phyloP scores from a whole-genome alignment of 1,139 yeast species.

The Hyphopichia khmerensis region DNA sequence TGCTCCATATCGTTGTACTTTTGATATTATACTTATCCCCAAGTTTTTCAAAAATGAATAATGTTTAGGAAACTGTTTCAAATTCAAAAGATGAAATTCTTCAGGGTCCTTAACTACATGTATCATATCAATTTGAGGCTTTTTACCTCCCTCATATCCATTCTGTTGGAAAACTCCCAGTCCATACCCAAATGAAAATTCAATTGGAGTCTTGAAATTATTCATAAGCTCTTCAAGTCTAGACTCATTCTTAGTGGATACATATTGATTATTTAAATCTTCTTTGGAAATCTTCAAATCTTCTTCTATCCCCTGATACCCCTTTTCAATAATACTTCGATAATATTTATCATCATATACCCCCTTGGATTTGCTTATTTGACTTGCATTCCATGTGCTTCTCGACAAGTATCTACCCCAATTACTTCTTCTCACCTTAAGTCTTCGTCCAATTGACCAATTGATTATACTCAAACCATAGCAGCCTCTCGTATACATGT shows the following conservation, averaged over 20 bases:
- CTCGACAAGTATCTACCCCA: not conserved
- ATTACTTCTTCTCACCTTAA: no score
- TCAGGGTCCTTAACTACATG: constrained; percentile 74
- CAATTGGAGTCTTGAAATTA: constrained; percentile 66
- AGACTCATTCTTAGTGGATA: constrained; percentile 44
- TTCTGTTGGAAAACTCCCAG: constrained; percentile 86
- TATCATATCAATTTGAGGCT: constrained; percentile 84
- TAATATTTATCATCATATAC: not conserved
- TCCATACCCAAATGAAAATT: constrained; percentile 89
- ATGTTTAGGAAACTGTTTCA: constrained; percentile 65
- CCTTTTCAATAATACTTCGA: not conserved
- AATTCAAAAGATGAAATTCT: constrained; percentile 74
- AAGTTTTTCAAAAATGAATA: constrained; percentile 66
- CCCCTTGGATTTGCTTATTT: not conserved
- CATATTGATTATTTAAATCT: constrained; percentile 46
- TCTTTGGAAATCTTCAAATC: not conserved
- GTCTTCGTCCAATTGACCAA: no score
- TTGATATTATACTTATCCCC: constrained; percentile 60
- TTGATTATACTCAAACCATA: no score
- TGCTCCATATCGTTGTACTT: constrained; percentile 73
- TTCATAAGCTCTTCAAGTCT: constrained; percentile 51
- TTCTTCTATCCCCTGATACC: not conserved
- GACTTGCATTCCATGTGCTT: no score
- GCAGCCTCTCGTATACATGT: no score
- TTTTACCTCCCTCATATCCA: constrained; percentile 44